phyloP scores from a whole-genome alignment of 2,329 filamentous ascomycete genomes.

The Aureobasidium sp. region DNA sequence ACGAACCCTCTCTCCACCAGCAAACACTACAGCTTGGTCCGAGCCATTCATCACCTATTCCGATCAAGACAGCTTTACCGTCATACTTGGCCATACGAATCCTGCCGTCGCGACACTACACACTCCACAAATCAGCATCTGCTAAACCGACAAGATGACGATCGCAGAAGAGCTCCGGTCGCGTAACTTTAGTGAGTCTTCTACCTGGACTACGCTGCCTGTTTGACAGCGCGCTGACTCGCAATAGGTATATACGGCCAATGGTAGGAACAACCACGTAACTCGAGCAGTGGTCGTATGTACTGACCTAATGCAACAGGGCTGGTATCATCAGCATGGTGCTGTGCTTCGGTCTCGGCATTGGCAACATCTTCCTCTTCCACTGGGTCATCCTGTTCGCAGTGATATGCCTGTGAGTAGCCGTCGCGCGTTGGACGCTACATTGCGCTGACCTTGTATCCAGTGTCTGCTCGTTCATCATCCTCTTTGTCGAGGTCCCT shows the following conservation, averaged over 20 bases:
- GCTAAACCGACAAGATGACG: constrained; percentile 41
- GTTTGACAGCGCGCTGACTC: constrained; percentile 10
- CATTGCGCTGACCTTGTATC: not conserved
- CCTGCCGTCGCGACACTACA: not conserved
- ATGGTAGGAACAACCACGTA: constrained; percentile 46
- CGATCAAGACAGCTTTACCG: constrained; percentile 5
- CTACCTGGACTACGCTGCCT: constrained; percentile 13
- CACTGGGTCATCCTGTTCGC: constrained; percentile 55
- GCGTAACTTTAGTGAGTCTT: constrained; percentile 57
- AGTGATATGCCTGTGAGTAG: constrained; percentile 43
- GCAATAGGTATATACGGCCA: constrained; percentile 58
- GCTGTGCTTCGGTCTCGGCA: constrained; percentile 60
- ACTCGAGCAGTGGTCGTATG: constrained; percentile 19
- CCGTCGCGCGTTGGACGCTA: not conserved
- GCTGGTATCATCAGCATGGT: constrained; percentile 55
- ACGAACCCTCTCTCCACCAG: not conserved
- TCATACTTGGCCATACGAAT: not conserved
- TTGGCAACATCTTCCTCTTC: constrained; percentile 61
- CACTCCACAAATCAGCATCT: not conserved
- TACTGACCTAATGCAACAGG: constrained; percentile 28
- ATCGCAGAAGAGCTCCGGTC: constrained; percentile 56
- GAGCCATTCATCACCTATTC: not conserved
- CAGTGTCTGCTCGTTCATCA: constrained; percentile 43
- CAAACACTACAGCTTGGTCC: not conserved
- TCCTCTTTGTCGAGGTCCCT: constrained; percentile 63